These are phyloP conservation scores for Raffaelea albimanens DNA, from an alignment of 2,329 filamentous ascomycete species.

Conservation along the genomic window DNA sequence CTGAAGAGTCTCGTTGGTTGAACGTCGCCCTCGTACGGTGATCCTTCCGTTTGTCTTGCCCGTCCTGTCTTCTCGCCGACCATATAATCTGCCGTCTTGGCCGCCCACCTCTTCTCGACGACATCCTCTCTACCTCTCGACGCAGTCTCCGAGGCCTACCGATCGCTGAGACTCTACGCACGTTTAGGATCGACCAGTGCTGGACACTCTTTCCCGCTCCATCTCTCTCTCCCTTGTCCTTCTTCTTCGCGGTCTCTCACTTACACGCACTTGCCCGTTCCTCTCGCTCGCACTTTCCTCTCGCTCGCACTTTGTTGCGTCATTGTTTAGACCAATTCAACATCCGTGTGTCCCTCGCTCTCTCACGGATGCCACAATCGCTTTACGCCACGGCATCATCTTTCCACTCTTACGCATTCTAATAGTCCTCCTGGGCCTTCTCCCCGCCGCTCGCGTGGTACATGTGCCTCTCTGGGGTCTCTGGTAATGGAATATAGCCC, in stretches of 20 bases:
- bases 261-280: too few relatives aligned
- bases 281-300: too few relatives aligned
- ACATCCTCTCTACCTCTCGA: background rate
- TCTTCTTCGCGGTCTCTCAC: too few relatives aligned
- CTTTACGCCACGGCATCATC: background rate
- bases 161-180: background rate
- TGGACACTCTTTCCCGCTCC: background rate
- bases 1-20: background rate
- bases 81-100: background rate
- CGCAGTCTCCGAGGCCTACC: too few relatives aligned
- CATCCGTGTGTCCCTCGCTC: background rate
- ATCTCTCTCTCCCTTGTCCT: too few relatives aligned
- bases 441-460: background rate
- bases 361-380: background rate
- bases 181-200: background rate
- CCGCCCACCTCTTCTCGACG: background rate
- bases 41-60: background rate
- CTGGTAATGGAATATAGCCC: constrained; percentile 32
- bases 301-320: background rate
- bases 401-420: background rate
- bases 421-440: too few relatives aligned
- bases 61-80: background rate
- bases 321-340: background rate
- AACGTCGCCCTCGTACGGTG: background rate
- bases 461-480: background rate